Conservation (phyloP, 192 early-diverging fungal species). For the Backusella westeae region DNA sequence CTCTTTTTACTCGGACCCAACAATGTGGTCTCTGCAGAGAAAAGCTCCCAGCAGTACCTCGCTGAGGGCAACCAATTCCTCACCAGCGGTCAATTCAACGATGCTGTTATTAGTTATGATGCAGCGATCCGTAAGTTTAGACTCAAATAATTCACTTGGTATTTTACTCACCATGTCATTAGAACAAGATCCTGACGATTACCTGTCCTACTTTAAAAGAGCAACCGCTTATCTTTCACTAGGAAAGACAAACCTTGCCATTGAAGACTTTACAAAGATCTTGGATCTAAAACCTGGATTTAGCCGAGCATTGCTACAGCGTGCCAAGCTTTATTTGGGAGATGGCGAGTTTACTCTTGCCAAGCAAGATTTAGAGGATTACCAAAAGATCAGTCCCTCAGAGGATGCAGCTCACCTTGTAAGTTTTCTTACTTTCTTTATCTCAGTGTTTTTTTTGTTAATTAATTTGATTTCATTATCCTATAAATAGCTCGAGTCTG, state of each 20-base stretch:
- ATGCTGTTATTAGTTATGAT: constrained; percentile 61
- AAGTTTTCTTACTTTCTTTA: background rate
- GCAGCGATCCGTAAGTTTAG: constrained; percentile 57
- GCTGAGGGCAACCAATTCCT: constrained; percentile 41
- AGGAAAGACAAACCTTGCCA: constrained; percentile 66
- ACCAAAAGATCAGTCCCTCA: background rate
- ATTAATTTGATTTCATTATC: constrained; percentile 7
- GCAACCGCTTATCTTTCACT: constrained; percentile 79
- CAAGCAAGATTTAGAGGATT: constrained; percentile 57
- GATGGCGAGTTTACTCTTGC: constrained; percentile 66
- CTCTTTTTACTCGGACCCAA: constrained; percentile 5
- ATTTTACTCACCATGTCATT: background rate
- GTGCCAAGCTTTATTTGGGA: constrained; percentile 64
- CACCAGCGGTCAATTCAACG: constrained; percentile 47
- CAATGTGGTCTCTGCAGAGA: constrained; percentile 11
- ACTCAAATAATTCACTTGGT: background rate
- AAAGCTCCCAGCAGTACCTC: constrained; percentile 41
- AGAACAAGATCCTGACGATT: constrained; percentile 77
- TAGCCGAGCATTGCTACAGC: constrained; percentile 73
- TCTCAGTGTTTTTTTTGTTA: background rate
- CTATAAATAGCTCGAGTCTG: constrained; percentile 27
- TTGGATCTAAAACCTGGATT: constrained; percentile 82
- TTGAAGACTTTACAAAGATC: constrained; percentile 79
- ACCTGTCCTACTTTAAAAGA: constrained; percentile 82
- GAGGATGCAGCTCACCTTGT: background rate